Evolutionary conservation across 768 basidiomycete genomes (phyloP).

Genomic region (Auriscalpium microsporum): DNA sequence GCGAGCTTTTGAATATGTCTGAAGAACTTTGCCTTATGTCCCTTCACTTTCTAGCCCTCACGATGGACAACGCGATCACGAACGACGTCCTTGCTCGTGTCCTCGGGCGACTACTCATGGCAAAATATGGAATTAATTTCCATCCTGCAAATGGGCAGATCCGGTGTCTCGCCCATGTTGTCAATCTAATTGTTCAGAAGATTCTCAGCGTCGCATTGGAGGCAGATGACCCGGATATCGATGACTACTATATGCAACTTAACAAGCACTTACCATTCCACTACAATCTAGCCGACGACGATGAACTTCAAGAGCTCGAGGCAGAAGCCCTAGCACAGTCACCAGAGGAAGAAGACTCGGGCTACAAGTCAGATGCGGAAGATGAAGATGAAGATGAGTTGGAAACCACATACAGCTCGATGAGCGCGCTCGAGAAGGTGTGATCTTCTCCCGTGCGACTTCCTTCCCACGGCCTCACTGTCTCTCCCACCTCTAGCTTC

Average conservation of each 20-base stretch:
- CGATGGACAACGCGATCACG: constrained; percentile 27
- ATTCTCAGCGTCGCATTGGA: constrained; percentile 15
- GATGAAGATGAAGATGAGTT: constrained; percentile 10
- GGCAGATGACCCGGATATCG: background rate
- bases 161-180: constrained; percentile 27
- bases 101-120: constrained; percentile 21
- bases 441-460: background rate
- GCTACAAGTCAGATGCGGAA: constrained; percentile 10
- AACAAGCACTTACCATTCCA: background rate
- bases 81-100: constrained; percentile 26
- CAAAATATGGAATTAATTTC: constrained; percentile 15
- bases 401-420: background rate
- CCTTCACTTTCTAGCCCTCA: constrained; percentile 17
- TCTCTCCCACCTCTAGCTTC: constrained; percentile 21
- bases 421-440: constrained; percentile 16
- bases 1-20: constrained; percentile 4
- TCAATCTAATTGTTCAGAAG: constrained; percentile 30
- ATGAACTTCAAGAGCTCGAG: background rate
- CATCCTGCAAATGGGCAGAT: constrained; percentile 24
- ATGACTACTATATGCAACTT: background rate
- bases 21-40: constrained; percentile 3
- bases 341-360: constrained; percentile 16
- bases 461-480: background rate
- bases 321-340: background rate
- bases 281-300: background rate